Base-by-base conservation (phyloP, 441 rosid genomes). In the Viola pubescens region DNA sequence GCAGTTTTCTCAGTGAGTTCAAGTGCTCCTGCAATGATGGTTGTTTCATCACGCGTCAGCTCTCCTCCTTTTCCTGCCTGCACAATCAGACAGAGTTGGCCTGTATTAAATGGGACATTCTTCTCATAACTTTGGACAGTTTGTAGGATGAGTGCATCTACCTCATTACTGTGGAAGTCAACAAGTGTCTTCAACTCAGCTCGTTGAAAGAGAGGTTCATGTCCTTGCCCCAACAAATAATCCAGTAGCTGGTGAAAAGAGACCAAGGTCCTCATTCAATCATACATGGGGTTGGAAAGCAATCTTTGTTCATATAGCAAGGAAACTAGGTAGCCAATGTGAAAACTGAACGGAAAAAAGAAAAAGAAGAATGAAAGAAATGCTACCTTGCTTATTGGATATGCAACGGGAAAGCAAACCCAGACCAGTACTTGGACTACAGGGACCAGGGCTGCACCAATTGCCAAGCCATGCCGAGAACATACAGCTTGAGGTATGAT, bases 1-100 rank as follows among this genome's bases (percentile, higher is more conserved):
- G 90, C 98, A 34, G 83, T 81, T 75, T 89, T 91, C 71, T 79
- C 94, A 7, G 85, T 60, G 61, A 89, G 91, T 61, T 85, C 95
- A 68, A 91, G 98, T 61, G 98, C 98, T 72, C 97, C 98, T 9
- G 87, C 88, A 58, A 91, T 87, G 63, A 91, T 91, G 8, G 91
- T 91, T 4, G 97, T 91, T 71, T 89, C 98, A 42, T 89, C 91
- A 63, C 71, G 92, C 0, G 96, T 88, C 73, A 91, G 62, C 66
- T 91, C 98, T 56, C 98, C 98, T 39, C 96, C 95, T 70, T 91
- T 91, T 44, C 96, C 98, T 44, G 98, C 98, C 98, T 86, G 77
- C 61, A 48, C 37, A n/a, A 46, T 41, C 42, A 48, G 38, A 48
- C 37, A n/a, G 9, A 54, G 46, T 13, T 12, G 8, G 37, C 39